Evolutionary conservation across 108 stramenopile species (phyloP), one percentile per base, ranked within the genome.

Genomic region (Craspedostauros australis): DNA sequence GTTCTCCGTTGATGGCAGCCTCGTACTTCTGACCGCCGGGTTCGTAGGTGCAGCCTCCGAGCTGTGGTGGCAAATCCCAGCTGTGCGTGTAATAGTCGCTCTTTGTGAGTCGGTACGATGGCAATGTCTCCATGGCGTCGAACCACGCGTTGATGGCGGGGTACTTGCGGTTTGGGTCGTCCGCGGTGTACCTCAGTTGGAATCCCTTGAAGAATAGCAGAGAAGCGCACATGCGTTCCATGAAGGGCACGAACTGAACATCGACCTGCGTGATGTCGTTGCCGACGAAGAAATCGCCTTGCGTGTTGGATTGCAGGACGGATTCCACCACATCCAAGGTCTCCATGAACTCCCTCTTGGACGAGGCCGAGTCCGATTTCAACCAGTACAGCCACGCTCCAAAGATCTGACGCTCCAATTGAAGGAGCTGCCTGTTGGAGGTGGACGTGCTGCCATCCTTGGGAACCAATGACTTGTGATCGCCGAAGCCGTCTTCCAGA

Each of bases 1-100:
- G 67, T 11, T 62, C 36, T 27, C 87, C 88, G 39, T 91, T 75
- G 51, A 91, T 86, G 3, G 83, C 76, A 12, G 72, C 43, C 54
- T 71, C 71, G 42, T 62, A 84, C 4, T 57, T 64, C 66, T 84
- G 61, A 56, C 32, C 49, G 7, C 67, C 84, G 16, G 57, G 26
- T 58, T 91, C 89, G n/a, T 47, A 39, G 14, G 70, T 53, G 51
- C 95, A 95, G 16, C 90, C 86, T 21, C 95, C 95, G 27, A 94
- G 60, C 60, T 96, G 95, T n/a, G 95, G 95, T 30, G 95, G 94
- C 39, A 96, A 71, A 64, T 94, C 93, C 82, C 89, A 90, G 34
- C 86, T 84, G 56, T 96, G 93, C 5, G 93, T 93, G 72, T 91
- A 94, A 60, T 91, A 94, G 60, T 94, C 93, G 28, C 74, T 71